phyloP scores from a whole-genome alignment of 495 filamentous ascomycete species.

The Barbatosphaeria neglecta region DNA sequence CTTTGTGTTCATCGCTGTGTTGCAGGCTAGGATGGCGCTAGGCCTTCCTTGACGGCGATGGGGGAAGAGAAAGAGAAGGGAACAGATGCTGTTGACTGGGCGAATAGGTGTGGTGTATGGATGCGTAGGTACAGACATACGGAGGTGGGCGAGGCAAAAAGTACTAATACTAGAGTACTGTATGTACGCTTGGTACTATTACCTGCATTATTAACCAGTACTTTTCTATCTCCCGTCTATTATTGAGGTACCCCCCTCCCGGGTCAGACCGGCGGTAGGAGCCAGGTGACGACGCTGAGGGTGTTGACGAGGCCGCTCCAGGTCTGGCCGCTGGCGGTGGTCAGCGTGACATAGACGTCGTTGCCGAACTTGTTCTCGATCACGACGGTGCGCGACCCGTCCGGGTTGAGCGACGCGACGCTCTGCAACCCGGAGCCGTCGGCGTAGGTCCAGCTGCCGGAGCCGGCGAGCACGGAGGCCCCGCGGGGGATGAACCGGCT shows the following conservation, averaged over 20 bases:
- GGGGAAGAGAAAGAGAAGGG: no score
- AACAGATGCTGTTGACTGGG: no score
- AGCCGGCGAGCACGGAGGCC: constrained; percentile 32
- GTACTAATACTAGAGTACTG: no score
- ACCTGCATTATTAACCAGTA: no score
- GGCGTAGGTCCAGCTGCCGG: constrained; percentile 35
- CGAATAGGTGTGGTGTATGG: no score
- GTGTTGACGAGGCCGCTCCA: constrained; percentile 39
- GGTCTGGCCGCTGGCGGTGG: constrained; percentile 29
- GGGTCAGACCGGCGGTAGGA: constrained; percentile 24
- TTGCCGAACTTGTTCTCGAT: constrained; percentile 42
- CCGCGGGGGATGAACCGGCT: constrained; percentile 44
- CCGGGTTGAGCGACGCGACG: constrained; percentile 39
- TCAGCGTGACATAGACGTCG: constrained; percentile 34
- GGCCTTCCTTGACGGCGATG: no score
- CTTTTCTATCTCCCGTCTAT: no score
- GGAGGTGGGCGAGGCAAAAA: no score
- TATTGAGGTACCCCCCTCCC: no score
- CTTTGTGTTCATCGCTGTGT: background rate
- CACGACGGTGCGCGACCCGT: constrained; percentile 39
- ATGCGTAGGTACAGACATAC: no score
- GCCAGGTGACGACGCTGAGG: constrained; percentile 41
- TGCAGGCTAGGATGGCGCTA: no score
- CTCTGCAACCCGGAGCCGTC: constrained; percentile 32
- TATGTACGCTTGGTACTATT: no score